Evolutionary conservation across 331 rosid genomes (phyloP).

Genomic region (Arachis monticola): DNA sequence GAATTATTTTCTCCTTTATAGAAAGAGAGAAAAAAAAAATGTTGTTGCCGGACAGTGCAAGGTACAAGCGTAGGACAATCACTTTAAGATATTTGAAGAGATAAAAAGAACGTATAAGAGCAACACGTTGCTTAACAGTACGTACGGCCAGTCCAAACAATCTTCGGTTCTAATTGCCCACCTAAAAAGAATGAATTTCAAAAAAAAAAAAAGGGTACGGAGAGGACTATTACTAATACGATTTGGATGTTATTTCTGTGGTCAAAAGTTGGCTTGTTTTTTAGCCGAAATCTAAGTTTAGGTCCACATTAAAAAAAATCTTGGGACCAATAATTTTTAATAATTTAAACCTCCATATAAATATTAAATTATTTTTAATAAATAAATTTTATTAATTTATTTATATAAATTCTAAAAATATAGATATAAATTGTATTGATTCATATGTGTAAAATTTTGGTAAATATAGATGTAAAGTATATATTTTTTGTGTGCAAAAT

Average conservation of each 20-base stretch:
- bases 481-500: too few relatives aligned
- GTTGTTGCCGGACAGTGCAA: slow-evolving; percentile 44
- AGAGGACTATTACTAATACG: background rate
- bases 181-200: background rate
- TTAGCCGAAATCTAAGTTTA: background rate
- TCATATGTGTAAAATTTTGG: too few relatives aligned
- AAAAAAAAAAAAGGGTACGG: background rate
- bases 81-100: background rate
- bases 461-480: too few relatives aligned
- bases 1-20: too few relatives aligned
- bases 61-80: slow-evolving; percentile 50
- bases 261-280: slow-evolving; percentile 13
- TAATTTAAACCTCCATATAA: too few relatives aligned
- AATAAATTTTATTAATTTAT: too few relatives aligned
- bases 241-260: background rate
- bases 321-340: too few relatives aligned
- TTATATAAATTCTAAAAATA: too few relatives aligned
- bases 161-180: background rate
- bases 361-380: too few relatives aligned
- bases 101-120: slow-evolving; percentile 4
- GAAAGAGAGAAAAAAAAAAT: background rate
- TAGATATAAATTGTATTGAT: too few relatives aligned
- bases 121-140: slow-evolving; percentile 23
- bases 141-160: slow-evolving; percentile 13
- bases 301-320: background rate